Conservation (phyloP, 83 land plant genomes). For the Diphasiastrum complanatum region DNA sequence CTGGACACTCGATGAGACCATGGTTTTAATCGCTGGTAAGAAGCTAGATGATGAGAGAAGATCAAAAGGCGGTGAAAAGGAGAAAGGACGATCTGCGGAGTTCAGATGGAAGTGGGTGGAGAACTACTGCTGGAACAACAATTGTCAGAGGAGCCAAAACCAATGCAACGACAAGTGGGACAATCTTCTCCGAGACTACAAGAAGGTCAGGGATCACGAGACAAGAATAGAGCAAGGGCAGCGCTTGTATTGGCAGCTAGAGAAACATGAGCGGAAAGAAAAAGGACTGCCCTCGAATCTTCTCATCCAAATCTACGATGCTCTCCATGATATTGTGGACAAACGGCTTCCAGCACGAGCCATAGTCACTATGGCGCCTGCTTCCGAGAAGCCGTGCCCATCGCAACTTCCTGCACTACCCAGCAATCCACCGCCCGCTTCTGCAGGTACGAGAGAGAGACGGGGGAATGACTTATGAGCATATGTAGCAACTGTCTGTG, state of each 20-base stretch:
- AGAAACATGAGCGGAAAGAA: conserved; percentile 52
- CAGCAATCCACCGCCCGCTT: no score
- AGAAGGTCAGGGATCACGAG: conserved; percentile 54
- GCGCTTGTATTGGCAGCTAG: conserved; percentile 47
- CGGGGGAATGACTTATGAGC: no score
- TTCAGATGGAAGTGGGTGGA: conserved; percentile 70
- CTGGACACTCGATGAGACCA: conserved; percentile 56
- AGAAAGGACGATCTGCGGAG: conserved; percentile 39
- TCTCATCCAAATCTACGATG: conserved; percentile 34
- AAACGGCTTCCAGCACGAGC: conserved; percentile 25
- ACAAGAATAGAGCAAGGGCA: conserved; percentile 3
- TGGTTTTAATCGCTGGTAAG: conserved; percentile 48
- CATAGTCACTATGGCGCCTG: neutral
- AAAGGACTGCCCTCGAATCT: conserved; percentile 45
- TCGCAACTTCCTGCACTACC: conserved; percentile 16
- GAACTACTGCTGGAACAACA: conserved; percentile 50
- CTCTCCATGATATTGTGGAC: conserved; percentile 48
- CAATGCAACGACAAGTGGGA: conserved; percentile 80
- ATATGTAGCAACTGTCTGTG: no score
- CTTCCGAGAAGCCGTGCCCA: neutral
- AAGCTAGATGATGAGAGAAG: conserved; percentile 52
- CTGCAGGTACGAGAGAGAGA: no score
- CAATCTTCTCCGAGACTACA: conserved; percentile 57
- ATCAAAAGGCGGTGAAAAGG: conserved; percentile 25
- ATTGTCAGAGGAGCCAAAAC: conserved; percentile 57